A percentile compares a stretch with the other conserved stretches of the same genome.
Evolutionary conservation across 148 eudicot genomes (phyloP).

Genomic region (Amaranthus palmeri): DNA sequence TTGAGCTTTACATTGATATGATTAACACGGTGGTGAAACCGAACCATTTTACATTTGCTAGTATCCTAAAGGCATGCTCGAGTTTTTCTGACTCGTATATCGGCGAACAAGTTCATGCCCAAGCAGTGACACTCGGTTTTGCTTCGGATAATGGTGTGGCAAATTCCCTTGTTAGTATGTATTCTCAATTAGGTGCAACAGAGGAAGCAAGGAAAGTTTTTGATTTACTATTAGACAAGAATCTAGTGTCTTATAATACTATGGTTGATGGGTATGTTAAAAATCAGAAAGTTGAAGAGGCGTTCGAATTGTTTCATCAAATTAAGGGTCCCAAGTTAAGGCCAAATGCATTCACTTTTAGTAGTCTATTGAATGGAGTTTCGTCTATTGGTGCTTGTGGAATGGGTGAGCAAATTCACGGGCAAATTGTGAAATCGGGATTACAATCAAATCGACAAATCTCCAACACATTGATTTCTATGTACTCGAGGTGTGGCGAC

Average conservation of each 20-base stretch:
- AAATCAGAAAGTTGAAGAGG: conserved; percentile 28
- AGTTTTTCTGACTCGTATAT: conserved; percentile 34
- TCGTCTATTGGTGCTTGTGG: conserved; percentile 50
- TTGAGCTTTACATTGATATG: conserved; percentile 46
- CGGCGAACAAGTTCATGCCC: conserved; percentile 52
- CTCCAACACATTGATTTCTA: conserved; percentile 54
- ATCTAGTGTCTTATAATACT: conserved; percentile 45
- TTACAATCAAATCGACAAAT: conserved; percentile 38
- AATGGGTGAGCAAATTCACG: conserved; percentile 68
- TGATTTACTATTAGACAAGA: conserved; percentile 50
- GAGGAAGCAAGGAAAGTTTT: conserved; percentile 57
- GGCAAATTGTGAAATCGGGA: conserved; percentile 46
- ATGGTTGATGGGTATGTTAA: conserved; percentile 47
- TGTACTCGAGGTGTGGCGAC: conserved; percentile 70
- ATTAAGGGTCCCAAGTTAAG: conserved; percentile 25
- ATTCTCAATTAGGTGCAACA: conserved; percentile 41
- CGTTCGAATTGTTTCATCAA: conserved; percentile 37
- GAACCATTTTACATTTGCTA: conserved; percentile 54
- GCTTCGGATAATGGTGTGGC: conserved; percentile 45
- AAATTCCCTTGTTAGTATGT: conserved; percentile 56
- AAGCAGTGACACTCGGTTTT: conserved; percentile 48
- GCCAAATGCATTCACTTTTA: conserved; percentile 49
- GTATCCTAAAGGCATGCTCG: conserved; percentile 55
- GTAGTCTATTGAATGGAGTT: conserved; percentile 65
- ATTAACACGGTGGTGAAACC: conserved; percentile 42